These are phyloP conservation scores for Penicillium griseofulvum DNA, from an alignment of 2,329 filamentous ascomycete genomes.

Conservation along the genomic window DNA sequence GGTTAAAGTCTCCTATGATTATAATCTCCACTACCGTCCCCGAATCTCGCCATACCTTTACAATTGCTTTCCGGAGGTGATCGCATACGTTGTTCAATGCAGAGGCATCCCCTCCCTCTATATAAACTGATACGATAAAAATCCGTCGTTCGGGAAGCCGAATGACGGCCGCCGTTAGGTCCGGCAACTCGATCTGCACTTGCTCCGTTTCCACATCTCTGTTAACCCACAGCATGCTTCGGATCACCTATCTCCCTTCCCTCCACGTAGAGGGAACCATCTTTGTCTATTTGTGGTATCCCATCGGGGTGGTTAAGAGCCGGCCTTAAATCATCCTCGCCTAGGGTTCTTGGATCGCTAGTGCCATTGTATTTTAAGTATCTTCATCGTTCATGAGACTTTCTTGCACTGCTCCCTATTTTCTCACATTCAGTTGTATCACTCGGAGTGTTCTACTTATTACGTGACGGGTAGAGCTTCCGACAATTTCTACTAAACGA, in stretches of 20 bases:
- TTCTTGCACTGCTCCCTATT: conserved; percentile 16
- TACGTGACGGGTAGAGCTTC: conserved; percentile 18
- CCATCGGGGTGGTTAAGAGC: neutral
- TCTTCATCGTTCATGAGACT: conserved; percentile 22
- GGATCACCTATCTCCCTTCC: conserved; percentile 6
- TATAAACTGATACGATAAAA: conserved; percentile 28
- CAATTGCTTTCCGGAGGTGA: conserved; percentile 21
- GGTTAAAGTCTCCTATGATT: conserved; percentile 8
- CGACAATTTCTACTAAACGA: conserved; percentile 21
- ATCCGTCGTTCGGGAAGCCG: neutral
- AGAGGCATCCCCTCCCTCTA: conserved; percentile 16
- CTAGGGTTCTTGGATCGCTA: conserved; percentile 21
- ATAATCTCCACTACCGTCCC: conserved; percentile 22
- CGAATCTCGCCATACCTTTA: conserved; percentile 17
- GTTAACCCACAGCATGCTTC: conserved; percentile 14
- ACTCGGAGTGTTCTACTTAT: conserved; percentile 21
- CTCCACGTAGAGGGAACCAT: neutral
- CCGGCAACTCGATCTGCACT: conserved; percentile 17
- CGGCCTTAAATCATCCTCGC: conserved; percentile 16
- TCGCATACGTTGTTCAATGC: conserved; percentile 15
- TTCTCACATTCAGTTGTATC: conserved; percentile 21
- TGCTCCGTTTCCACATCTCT: conserved; percentile 20
- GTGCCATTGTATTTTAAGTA: conserved; percentile 1
- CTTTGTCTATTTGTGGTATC: neutral
- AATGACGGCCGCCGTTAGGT: conserved; percentile 19